Evolutionary conservation across 2,329 filamentous ascomycete species (phyloP), one percentile per base, ranked within the genome.

Genomic region (Pezicula rhizophila): DNA sequence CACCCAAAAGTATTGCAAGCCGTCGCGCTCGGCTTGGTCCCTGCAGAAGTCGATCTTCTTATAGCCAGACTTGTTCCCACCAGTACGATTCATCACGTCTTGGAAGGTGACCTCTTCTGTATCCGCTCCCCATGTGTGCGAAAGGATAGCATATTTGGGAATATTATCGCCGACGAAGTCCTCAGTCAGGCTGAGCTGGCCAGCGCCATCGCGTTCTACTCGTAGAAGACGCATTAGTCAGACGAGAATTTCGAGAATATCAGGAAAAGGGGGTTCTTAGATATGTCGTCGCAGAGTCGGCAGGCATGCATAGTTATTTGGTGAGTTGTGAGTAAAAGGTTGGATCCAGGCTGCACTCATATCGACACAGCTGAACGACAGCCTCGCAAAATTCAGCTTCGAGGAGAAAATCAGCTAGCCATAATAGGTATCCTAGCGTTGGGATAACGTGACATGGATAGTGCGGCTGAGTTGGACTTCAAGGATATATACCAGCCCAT

Each of bases 101-200:
- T 49, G 35, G n/a, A 53, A 56, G 12, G 41, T 57, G 12, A 55
- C 50, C 34, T 57, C 53, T 10, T 51, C 51, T n/a, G 8, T 31
- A 40, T 56, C 49, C 15, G 37, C 28, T 47, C 49, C 57, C 59
- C 57, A 62, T 42, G 43, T 61, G 39, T 62, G 55, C 10, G 56
- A 60, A 42, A 62, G 57, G 26, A 61, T 63, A 17, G 54, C 57
- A 55, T 62, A 61, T 6, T 45, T 8, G 35, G 59, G 57, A 40
- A 52, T 47, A 2, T 52, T 18, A 4, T 47, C 38, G 31, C 26
- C 43, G 48, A 47, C 38, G 25, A 57, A 15, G 28, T 44, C 17
- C 15, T 42, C 17, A 14, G 44, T 40, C 4, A 57, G 39, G 43
- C 44, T 46, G 31, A 57, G 15, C 35, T 43, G 42, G 25, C 48